Evolutionary conservation across 2,329 filamentous ascomycete genomes (phyloP), one percentile per base, ranked within the genome.

Genomic region (Aspergillus tamarii): DNA sequence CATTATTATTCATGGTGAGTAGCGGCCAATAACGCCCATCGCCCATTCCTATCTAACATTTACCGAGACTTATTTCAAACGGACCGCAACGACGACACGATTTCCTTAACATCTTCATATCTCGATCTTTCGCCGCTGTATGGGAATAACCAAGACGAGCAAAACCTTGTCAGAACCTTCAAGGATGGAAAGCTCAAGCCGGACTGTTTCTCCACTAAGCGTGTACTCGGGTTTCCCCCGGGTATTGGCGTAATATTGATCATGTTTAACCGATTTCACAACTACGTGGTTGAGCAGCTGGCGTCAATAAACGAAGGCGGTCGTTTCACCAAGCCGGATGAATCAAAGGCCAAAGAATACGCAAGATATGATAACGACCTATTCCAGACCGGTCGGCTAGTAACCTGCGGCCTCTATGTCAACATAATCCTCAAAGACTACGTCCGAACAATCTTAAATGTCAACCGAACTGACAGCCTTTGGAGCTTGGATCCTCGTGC

Each of bases 101-200:
- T 85, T 61, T 90, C 87, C 0, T 81, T 87, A 66, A 91, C 89
- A 0, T 92, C 89, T 0, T 92, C 90, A 0, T 93, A 93, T 66
- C 84, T 93, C 28, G 91, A 93, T 71, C 81, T 94, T 1, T 84
- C 88, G 0, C 91, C 91, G 0, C 80, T 93, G 3, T 93, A 93
- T 67, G 91, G 91, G 4, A 89, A 85, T 57, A 87, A 86, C 50
- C 82, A 87, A 69, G 78, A 82, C 30, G 87, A 91, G 66, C 89
- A 91, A 70, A 79, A 88, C 55, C 75, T 81, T 66, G 85, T 92
- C 71, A 83, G 89, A 28, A 88, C 87, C 1, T 84, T 86, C 75
- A 83, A 85, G 55, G 85, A 88, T 64, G 90, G 90, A n/a, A 88
- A 86, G 69, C 80, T 92, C 64, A 91, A 91, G 76, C 87, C 88